phyloP scores from a whole-genome alignment of 306 rosid species.

The Gleditsia sinensis region DNA sequence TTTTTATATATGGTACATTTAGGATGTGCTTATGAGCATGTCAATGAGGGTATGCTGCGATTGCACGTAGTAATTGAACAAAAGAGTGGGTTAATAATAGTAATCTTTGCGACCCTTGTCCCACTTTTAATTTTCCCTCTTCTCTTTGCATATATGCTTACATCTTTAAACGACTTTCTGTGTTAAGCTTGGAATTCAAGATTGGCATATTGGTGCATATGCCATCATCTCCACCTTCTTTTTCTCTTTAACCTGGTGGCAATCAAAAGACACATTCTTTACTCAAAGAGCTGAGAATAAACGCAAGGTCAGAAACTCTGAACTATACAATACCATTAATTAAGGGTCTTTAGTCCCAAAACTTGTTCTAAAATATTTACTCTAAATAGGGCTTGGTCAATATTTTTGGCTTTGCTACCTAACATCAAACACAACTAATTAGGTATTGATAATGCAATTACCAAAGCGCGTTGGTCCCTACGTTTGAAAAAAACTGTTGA shows the following conservation, averaged over 20 bases:
- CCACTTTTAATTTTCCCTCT: constrained; percentile 34
- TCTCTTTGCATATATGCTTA: constrained; percentile 32
- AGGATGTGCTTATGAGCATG: constrained; percentile 17
- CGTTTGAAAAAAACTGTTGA: neutral
- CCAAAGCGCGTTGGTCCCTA: neutral
- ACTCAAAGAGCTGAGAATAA: constrained; percentile 52
- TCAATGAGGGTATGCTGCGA: constrained; percentile 9
- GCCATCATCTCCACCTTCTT: constrained; percentile 41
- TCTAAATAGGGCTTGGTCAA: neutral
- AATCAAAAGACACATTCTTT: constrained; percentile 51
- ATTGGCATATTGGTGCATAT: constrained; percentile 44
- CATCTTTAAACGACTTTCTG: constrained; percentile 42
- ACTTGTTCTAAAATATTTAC: neutral
- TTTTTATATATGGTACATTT: constrained; percentile 28
- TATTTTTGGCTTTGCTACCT: constrained; percentile 11
- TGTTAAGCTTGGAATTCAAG: constrained; percentile 56
- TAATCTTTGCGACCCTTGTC: constrained; percentile 41
- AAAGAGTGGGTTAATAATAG: constrained; percentile 13
- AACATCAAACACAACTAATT: constrained; percentile 19
- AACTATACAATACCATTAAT: constrained; percentile 21
- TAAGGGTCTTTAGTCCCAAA: constrained; percentile 6
- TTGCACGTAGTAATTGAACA: constrained; percentile 14
- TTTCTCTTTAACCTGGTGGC: constrained; percentile 44
- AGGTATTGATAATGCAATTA: constrained; percentile 13
- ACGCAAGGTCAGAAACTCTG: constrained; percentile 51